Percentiles rank a stretch among this genome's conserved stretches.
phyloP scores from a whole-genome alignment of 2,329 filamentous ascomycete genomes.

The Zymoseptoria passerinii region DNA sequence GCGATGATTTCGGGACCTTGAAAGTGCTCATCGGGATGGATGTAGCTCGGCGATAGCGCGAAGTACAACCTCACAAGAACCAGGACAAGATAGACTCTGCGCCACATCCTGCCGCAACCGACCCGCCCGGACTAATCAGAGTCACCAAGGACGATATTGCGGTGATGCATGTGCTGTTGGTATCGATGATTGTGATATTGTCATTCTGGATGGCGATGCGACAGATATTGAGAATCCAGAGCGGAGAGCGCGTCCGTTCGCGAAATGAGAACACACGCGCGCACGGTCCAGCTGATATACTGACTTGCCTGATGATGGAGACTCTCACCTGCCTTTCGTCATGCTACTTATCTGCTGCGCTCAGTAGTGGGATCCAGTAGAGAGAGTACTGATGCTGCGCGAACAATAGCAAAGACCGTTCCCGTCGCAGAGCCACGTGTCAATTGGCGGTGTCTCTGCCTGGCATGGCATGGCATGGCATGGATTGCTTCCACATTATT shows the following conservation, averaged over 20 bases:
- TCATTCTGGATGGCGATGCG: not conserved
- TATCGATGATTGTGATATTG: not conserved
- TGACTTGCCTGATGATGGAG: not conserved
- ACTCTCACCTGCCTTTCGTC: not conserved
- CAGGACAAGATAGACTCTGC: conserved; percentile 71
- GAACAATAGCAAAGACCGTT: not conserved
- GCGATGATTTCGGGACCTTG: conserved; percentile 96
- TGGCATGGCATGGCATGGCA: not conserved
- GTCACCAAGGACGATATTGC: not conserved
- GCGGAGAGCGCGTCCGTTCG: not conserved
- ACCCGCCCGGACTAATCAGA: not conserved
- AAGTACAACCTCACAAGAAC: conserved; percentile 86
- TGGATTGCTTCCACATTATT: not conserved
- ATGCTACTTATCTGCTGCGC: not conserved
- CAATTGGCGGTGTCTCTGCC: not conserved
- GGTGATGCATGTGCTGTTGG: not conserved
- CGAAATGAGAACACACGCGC: not conserved
- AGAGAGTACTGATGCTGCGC: not conserved
- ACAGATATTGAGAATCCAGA: not conserved
- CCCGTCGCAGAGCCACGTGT: not conserved
- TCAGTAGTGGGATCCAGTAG: not conserved
- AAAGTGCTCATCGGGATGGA: conserved; percentile 98
- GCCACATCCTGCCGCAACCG: conserved; percentile 59
- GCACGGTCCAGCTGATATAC: not conserved
- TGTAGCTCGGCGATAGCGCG: conserved; percentile 86